Base-by-base conservation (phyloP, 129 eudicot species). In the Dittrichia graveolens region DNA sequence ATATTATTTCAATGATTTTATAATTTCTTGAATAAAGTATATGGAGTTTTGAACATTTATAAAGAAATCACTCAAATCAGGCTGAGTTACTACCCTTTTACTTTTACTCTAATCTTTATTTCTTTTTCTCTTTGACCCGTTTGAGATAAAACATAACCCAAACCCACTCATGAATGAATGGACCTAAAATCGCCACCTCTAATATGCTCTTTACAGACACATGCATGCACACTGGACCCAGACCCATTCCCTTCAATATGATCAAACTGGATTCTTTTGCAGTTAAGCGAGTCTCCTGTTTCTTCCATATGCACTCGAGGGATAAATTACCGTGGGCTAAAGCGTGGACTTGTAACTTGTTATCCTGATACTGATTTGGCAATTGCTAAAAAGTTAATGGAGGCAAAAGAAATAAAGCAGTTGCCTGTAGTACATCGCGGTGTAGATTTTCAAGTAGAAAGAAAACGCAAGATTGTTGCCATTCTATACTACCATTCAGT, bases 361-460 rank as follows among this genome's bases (percentile, higher is more conserved):
- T 86, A 82, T 76, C 99, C 97, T 6, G 99, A 94, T 78, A 94
- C 97, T 63, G 97, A 94, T 72, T 76, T 94, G 81, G 88, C 82
- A 73, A 90, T 83, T 67, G 95, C 99, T 55, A 94, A 86, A 85
- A 89, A 88, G 61, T 81, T 94, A 62, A 94, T 94, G 97, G 99
- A 90, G 83, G 97, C 97, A 5, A 90, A 85, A 85, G 99, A 83
- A 63, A 80, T 94, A 71, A 90, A 90, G 74, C 99, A 94, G 66
- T 69, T 94, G 65, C 99, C 97, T 43, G 99, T 94, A 62, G 85
- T 94, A 6, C 90, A 85, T 75, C 95, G 85, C 3, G 82, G 78
- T 49, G 83, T 72, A 78, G 86, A 77, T 76, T 67, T 72, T 55
- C 83, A 81, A 71, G 83, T 75, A 76, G 86, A 94, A 81, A 79